Base-by-base conservation (phyloP, 495 filamentous ascomycete species). In the Terfezia boudieri region DNA sequence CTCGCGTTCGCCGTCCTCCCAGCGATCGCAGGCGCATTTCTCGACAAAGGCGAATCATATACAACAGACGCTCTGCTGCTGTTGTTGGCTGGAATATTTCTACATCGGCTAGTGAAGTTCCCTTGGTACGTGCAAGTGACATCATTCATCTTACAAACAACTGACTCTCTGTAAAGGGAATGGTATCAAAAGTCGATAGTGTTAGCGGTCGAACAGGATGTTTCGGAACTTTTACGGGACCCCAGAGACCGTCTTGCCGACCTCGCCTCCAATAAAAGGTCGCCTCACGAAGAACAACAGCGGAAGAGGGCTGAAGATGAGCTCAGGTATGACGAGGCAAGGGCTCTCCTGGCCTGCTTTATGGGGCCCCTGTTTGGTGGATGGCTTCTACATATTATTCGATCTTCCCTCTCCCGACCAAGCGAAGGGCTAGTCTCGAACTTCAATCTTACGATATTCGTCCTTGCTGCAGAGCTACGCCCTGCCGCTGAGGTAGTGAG, bases 381-480 rank as follows among this genome's bases (percentile, higher is more conserved):
- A 49, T 87, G 77, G 69, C 71, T 94, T 20, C 71, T 95, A 4
- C 84, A 92, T 63, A 69, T 71, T 0, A 80, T 92, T 50, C 75
- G 88, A 12, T 71, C 69, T 20, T 80, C 84, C 49, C 76, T 96
- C 9, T 86, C 82, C 2, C 74, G 82, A 14, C 87, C 83, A 0
- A 86, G 84, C 0, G 86, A 90, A 65, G 83, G 85, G 2, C 71
- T 93, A 12, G 82, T 95, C 14, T 92, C 86, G 2, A 81, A 90
- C 63, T 90, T 86, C 67, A 93, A 94, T 67, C 74, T 98, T 52
- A 86, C 82, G n/a, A 84, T 96, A 57, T 96, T 95, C 67, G 70
- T 94, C 10, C 74, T 94, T 8, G 87, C 84, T 10, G 80, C 90
- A 9, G 88, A 96, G 64, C 67, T 95, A 17, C 77, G 81, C 2